These are phyloP conservation scores for Lathyrus sativus DNA, from an alignment of 306 rosid species.

Conservation along the genomic window DNA sequence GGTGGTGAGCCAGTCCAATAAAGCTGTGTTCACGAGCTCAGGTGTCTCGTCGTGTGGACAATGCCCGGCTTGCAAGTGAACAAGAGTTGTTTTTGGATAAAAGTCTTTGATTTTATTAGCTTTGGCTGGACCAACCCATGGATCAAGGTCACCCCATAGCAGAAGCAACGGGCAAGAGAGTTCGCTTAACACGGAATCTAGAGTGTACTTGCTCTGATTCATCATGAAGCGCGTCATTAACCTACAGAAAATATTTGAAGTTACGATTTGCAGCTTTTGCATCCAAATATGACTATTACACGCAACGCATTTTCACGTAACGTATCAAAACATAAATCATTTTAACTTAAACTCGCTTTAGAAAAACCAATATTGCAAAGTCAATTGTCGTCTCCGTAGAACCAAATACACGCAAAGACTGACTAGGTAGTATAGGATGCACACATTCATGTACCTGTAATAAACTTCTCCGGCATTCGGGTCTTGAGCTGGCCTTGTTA, in stretches of 20 bases:
- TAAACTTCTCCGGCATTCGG: conserved; percentile 93
- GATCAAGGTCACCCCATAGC: conserved; percentile 97
- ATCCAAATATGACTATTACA: background rate
- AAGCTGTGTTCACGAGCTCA: conserved; percentile 74
- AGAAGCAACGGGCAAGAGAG: conserved; percentile 79
- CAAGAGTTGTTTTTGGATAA: conserved; percentile 75
- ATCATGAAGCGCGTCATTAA: conserved; percentile 86
- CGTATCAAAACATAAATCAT: background rate
- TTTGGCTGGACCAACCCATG: conserved; percentile 95
- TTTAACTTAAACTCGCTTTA: background rate
- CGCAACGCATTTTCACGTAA: background rate
- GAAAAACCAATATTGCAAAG: background rate
- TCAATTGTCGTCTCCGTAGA: background rate
- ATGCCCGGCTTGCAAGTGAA: conserved; percentile 85
- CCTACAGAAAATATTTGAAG: conserved; percentile 47
- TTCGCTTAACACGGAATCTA: conserved; percentile 65
- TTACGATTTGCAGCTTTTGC: background rate
- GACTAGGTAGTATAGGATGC: background rate
- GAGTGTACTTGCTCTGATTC: conserved; percentile 78
- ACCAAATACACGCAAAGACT: background rate
- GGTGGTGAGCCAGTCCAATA: conserved; percentile 72
- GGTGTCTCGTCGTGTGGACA: conserved; percentile 94
- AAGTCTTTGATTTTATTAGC: conserved; percentile 74
- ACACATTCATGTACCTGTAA: conserved; percentile 58
- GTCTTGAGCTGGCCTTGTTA: conserved; percentile 82